A percentile compares a stretch with the other conserved stretches of the same genome.
Conservation (phyloP, 768 basidiomycete genomes). For the Suillus lakei region DNA sequence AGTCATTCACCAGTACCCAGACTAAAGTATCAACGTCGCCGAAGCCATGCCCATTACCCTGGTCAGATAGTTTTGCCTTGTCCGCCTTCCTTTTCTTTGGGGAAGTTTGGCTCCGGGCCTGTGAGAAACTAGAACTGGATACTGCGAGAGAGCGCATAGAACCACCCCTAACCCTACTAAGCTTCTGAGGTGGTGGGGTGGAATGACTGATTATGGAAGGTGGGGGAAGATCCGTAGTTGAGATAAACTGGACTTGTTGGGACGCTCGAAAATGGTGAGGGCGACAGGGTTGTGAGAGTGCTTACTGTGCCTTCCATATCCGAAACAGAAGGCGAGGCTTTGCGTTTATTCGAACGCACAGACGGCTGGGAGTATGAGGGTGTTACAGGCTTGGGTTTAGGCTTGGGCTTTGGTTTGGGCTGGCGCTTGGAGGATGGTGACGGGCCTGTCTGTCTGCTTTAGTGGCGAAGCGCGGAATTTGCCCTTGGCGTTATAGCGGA, state of each 20-base stretch:
- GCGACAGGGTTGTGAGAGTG: constrained; percentile 19
- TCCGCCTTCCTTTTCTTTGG: constrained; percentile 24
- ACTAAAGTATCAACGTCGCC: constrained; percentile 44
- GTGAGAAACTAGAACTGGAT: constrained; percentile 20
- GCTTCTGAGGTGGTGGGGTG: constrained; percentile 2
- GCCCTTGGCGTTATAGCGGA: constrained; percentile 36
- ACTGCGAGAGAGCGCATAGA: constrained; percentile 15
- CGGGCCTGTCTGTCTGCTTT: constrained; percentile 26
- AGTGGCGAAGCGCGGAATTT: constrained; percentile 39
- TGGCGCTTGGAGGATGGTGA: constrained; percentile 29
- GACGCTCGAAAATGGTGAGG: constrained; percentile 32
- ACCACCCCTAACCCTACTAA: constrained; percentile 16
- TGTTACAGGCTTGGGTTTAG: constrained; percentile 9
- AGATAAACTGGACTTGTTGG: constrained; percentile 21
- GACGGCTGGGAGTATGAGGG: constrained; percentile 14
- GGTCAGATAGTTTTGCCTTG: constrained; percentile 11
- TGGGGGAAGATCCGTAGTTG: constrained; percentile 22
- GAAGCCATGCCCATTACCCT: constrained; percentile 18
- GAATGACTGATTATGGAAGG: constrained; percentile 15
- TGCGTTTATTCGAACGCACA: constrained; percentile 26
- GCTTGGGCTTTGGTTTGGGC: constrained; percentile 15
- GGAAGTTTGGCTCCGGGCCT: constrained; percentile 21
- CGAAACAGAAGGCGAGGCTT: constrained; percentile 17
- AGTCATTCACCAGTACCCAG: constrained; percentile 57
- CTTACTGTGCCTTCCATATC: constrained; percentile 15